A percentile compares a stretch with the other conserved stretches of the same genome.
Conservation (phyloP, 768 basidiomycete genomes). For the Rhodocollybia butyracea region DNA sequence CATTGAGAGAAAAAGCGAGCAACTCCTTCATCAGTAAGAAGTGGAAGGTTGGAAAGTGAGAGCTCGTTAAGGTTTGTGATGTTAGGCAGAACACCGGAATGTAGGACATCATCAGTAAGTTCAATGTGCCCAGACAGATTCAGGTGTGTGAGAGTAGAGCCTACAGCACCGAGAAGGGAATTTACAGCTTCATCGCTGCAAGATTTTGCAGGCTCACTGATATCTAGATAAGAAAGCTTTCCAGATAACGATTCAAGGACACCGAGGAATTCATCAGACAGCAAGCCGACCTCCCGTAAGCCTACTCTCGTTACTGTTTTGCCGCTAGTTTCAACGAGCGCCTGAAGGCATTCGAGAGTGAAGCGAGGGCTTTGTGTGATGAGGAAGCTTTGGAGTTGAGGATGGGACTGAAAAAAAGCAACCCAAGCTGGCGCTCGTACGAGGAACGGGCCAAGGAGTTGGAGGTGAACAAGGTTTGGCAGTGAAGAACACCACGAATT, state of each 20-base stretch:
- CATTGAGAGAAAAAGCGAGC: constrained; percentile 64
- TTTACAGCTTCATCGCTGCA: constrained; percentile 57
- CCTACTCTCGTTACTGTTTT: constrained; percentile 62
- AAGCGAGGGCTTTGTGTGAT: constrained; percentile 88
- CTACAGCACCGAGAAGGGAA: constrained; percentile 51
- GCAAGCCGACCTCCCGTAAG: constrained; percentile 71
- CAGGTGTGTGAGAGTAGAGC: constrained; percentile 53
- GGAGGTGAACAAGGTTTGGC: constrained; percentile 63
- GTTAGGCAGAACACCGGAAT: constrained; percentile 54
- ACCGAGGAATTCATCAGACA: constrained; percentile 63
- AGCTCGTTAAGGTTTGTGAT: constrained; percentile 48
- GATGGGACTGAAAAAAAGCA: constrained; percentile 63
- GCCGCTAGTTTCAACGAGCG: constrained; percentile 53
- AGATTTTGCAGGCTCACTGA: constrained; percentile 57
- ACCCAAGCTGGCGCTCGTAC: constrained; percentile 74
- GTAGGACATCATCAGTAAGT: constrained; percentile 59
- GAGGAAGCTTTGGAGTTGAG: constrained; percentile 65
- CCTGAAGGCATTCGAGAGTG: constrained; percentile 59
- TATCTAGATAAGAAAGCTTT: constrained; percentile 57
- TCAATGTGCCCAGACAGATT: constrained; percentile 68
- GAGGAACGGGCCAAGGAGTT: constrained; percentile 87
- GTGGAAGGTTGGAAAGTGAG: constrained; percentile 48
- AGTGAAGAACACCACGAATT: constrained; percentile 59
- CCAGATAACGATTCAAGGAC: constrained; percentile 45
- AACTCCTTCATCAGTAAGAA: constrained; percentile 70